Conservation (phyloP, 2,329 filamentous ascomycete species). For the Pseudogymnoascus sp. region DNA sequence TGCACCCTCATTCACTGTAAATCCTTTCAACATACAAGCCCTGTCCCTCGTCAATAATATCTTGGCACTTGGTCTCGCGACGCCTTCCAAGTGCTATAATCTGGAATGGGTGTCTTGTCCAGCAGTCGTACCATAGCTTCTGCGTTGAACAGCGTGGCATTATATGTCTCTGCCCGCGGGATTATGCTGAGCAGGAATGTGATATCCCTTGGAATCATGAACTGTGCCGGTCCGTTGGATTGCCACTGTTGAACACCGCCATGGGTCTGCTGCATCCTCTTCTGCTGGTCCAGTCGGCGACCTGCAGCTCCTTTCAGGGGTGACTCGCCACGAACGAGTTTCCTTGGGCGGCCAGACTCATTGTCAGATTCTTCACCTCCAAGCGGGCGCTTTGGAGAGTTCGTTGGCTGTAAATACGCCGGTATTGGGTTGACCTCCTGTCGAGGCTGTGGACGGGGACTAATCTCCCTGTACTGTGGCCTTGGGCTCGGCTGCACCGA, state of each 20-base stretch:
- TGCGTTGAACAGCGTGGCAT: constrained; percentile 59
- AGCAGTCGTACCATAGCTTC: constrained; percentile 66
- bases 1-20: background rate
- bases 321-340: constrained; percentile 80
- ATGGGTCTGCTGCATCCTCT: constrained; percentile 48
- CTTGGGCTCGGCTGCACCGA: constrained; percentile 40
- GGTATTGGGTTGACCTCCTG: constrained; percentile 28
- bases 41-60: constrained; percentile 18
- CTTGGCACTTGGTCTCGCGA: constrained; percentile 14
- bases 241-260: constrained; percentile 29
- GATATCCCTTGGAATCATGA: constrained; percentile 63
- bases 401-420: constrained; percentile 23
- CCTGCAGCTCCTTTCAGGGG: constrained; percentile 87
- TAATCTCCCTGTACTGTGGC: constrained; percentile 18
- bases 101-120: constrained; percentile 56
- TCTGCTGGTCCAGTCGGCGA: constrained; percentile 65
- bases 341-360: constrained; percentile 66
- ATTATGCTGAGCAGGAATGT: constrained; percentile 54
- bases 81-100: constrained; percentile 47
- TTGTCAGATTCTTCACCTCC: constrained; percentile 60
- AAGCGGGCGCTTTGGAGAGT: constrained; percentile 33
- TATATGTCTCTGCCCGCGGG: constrained; percentile 58
- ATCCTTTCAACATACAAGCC: background rate
- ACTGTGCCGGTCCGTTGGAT: constrained; percentile 34
- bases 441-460: constrained; percentile 26